Evolutionary conservation across 306 rosid genomes (phyloP).

Genomic region (Astragalus membranaceus): DNA sequence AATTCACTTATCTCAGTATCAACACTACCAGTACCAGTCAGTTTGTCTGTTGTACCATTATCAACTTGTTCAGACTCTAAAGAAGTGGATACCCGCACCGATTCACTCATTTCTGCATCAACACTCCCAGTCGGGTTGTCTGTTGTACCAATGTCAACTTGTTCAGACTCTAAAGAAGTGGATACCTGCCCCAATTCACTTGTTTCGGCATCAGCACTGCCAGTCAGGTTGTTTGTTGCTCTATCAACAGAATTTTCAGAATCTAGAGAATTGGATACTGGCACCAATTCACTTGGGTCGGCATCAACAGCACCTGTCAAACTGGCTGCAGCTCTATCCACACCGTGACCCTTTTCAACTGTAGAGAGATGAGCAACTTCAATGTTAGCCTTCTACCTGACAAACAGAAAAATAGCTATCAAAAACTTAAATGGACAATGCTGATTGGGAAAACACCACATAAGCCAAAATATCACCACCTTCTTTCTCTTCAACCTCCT

Average conservation of each 20-base stretch:
- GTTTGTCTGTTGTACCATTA: not conserved
- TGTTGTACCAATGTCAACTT: not conserved
- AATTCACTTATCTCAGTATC: not conserved
- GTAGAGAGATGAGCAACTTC: conserved; percentile 49
- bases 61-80: conserved; percentile 1
- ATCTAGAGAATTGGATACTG: conserved; percentile 12
- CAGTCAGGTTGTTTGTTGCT: not conserved
- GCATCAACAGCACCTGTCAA: not conserved
- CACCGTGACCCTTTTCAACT: conserved; percentile 19
- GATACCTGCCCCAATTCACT: not conserved
- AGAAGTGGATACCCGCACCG: not conserved
- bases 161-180: conserved; percentile 5
- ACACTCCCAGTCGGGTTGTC: not conserved
- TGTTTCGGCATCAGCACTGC: not conserved
- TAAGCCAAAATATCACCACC: conserved; percentile 24
- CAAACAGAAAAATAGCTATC: conserved; percentile 25
- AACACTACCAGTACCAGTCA: not conserved
- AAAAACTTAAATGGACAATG: conserved; percentile 28
- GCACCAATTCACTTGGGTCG: not conserved
- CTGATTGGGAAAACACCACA: conserved; percentile 17
- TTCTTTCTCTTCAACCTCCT: conserved; percentile 23
- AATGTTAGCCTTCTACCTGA: conserved; percentile 46
- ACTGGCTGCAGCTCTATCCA: conserved; percentile 9
- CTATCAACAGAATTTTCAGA: not conserved
- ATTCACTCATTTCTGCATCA: not conserved